These are phyloP conservation scores for Earliella scabrosa DNA, from an alignment of 1,284 basidiomycete genomes.

Conservation along the genomic window DNA sequence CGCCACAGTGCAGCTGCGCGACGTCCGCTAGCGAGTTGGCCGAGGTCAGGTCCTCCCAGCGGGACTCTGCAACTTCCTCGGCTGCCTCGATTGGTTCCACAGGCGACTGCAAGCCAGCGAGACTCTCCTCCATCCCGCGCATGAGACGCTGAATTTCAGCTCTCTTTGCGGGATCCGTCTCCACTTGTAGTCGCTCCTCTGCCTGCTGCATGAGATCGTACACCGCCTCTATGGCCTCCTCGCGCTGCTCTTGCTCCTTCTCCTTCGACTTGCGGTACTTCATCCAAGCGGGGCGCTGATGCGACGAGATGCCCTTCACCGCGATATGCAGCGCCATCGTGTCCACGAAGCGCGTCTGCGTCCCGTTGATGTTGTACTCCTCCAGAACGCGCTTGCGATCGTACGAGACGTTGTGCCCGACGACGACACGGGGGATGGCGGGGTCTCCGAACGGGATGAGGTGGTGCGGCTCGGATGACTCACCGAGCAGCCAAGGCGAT, in stretches of 20 bases:
- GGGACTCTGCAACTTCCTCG: conserved; percentile 48
- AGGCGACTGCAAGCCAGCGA: conserved; percentile 42
- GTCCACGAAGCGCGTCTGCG: conserved; percentile 87
- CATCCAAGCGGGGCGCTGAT: conserved; percentile 94
- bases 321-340: conserved; percentile 97
- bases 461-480: conserved; percentile 67
- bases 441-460: conserved; percentile 76
- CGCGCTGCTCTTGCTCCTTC: conserved; percentile 51
- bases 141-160: conserved; percentile 36
- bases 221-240: conserved; percentile 63
- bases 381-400: conserved; percentile 86
- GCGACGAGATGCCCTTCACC: conserved; percentile 92
- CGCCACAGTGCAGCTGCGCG: conserved; percentile 87
- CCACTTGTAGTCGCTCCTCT: conserved; percentile 47
- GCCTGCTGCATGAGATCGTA: conserved; percentile 53
- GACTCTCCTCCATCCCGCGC: conserved; percentile 41
- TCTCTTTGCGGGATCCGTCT: conserved; percentile 36
- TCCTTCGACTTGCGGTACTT: conserved; percentile 76
- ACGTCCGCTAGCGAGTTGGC: conserved; percentile 94
- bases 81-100: conserved; percentile 38
- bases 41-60: conserved; percentile 95
- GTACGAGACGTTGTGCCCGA: conserved; percentile 97
- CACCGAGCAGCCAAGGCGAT: conserved; percentile 88
- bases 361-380: conserved; percentile 80
- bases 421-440: conserved; percentile 63